Evolutionary conservation across 768 basidiomycete genomes (phyloP).

Genomic region (Heimioporus sp.): DNA sequence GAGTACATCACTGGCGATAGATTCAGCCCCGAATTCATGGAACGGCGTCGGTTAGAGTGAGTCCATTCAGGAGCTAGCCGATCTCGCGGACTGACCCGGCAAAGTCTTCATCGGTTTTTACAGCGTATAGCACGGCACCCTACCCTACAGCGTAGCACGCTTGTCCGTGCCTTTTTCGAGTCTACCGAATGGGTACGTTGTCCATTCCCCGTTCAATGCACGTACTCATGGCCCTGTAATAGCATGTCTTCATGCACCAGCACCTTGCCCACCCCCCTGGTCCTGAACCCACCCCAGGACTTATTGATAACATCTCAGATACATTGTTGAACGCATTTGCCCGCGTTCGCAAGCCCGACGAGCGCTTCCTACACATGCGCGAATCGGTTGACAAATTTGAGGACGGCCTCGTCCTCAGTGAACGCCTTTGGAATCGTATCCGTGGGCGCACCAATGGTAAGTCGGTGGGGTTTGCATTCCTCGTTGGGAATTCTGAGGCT

Average conservation of each 20-base stretch:
- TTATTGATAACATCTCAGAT: slow-evolving; percentile 95
- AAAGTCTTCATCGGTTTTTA: slow-evolving; percentile 88
- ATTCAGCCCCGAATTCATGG: slow-evolving; percentile 97
- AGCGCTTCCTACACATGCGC: slow-evolving; percentile 89
- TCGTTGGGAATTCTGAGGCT: slow-evolving; percentile 66
- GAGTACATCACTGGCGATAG: slow-evolving; percentile 98
- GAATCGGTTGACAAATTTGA: slow-evolving; percentile 95
- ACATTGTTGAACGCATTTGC: slow-evolving; percentile 95
- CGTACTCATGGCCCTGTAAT: slow-evolving; percentile 8
- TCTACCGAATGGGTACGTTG: slow-evolving; percentile 94
- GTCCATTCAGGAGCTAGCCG: slow-evolving; percentile 24
- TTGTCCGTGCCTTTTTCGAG: slow-evolving; percentile 93
- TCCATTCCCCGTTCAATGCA: neutral
- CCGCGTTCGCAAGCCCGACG: slow-evolving; percentile 94
- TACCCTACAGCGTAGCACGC: slow-evolving; percentile 85
- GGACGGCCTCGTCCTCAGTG: slow-evolving; percentile 81
- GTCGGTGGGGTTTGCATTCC: slow-evolving; percentile 31
- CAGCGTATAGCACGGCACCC: slow-evolving; percentile 92
- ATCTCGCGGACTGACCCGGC: slow-evolving; percentile 2
- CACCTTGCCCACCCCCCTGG: slow-evolving; percentile 90
- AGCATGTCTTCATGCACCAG: slow-evolving; percentile 98
- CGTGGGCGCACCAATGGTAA: slow-evolving; percentile 86
- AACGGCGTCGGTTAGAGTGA: slow-evolving; percentile 84
- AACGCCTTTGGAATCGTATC: slow-evolving; percentile 76
- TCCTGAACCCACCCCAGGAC: slow-evolving; percentile 71